Evolutionary conservation across 805 yeast genomes (phyloP), one percentile per base, ranked within the genome.

Genomic region (Starmerella vaccinii): DNA sequence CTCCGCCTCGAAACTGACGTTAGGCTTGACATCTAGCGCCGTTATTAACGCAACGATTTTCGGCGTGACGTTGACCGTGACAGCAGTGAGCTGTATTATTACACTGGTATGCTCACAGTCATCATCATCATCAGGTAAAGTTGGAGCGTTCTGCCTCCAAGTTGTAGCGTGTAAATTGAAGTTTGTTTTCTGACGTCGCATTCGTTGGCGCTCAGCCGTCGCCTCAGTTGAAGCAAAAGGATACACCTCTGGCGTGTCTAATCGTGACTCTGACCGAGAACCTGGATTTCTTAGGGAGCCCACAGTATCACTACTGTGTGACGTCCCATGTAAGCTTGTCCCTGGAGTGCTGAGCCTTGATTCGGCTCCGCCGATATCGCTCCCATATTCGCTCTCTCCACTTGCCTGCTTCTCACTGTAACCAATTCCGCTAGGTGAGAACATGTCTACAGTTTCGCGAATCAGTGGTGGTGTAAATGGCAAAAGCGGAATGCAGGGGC

Each of bases 81-180:
- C 57, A 0, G 72, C 68, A 1, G 78, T 81, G 29, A 86, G 60
- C 51, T 77, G 79, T 5, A 80, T 41, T 2, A 82, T 65, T n/a
- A 77, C 56, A 53, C 73, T 77, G 50, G 77, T 81, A 53, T 77
- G 44, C 30, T 51, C 74, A 38, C 21, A 26, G 1, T 47, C 49
- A 8, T 50, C 53, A n/a, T 78, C 79, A 53, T 66, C 71, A 0
- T 65, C 65, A 0, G 77, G 70, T 15, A 29, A 9, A 49, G 72
- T 69, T 0, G 67, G 63, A 10, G 56, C 57, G 40, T 54, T 42
- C 27, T 57, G 35, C 22, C 19, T 46, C 59, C 58, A 57, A 6
- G 50, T 54, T 3, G 48, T 39, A 4, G 54, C 43, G 16, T 46
- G 29, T n/a, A 56, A 38, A 3, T 29, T 37, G 24, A 56, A 54